Conservation (phyloP, 2,329 filamentous ascomycete species). For the Fusarium musae region DNA sequence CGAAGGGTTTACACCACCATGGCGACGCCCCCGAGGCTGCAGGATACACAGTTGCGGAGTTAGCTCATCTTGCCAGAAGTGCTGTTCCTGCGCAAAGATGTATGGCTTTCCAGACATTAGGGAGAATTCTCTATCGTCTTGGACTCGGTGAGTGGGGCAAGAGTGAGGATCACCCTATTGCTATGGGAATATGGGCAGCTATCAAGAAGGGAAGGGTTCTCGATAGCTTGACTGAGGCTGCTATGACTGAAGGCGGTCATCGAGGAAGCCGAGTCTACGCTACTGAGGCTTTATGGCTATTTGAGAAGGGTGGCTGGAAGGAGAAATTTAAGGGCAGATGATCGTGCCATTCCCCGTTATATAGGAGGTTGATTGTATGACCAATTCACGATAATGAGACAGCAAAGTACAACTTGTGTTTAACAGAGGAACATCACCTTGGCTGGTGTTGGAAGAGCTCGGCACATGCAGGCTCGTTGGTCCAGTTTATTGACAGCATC, state of each 20-base stretch:
- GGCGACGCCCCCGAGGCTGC: constrained; percentile 91
- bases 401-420: not conserved
- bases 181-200: constrained; percentile 84
- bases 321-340: constrained; percentile 68
- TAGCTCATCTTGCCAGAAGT: constrained; percentile 83
- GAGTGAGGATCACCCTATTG: constrained; percentile 66
- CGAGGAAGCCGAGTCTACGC: constrained; percentile 85
- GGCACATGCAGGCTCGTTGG: not conserved
- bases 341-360: constrained; percentile 7
- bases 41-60: constrained; percentile 90
- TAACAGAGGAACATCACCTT: not conserved
- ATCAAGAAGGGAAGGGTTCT: constrained; percentile 82
- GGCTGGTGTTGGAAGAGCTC: not conserved
- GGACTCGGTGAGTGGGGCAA: constrained; percentile 78
- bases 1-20: constrained; percentile 90
- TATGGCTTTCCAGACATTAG: constrained; percentile 90
- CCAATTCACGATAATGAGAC: not conserved
- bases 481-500: not conserved
- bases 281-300: constrained; percentile 89
- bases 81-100: constrained; percentile 88
- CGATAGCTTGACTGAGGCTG: constrained; percentile 80
- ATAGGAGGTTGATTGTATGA: not conserved
- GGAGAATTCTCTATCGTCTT: constrained; percentile 83
- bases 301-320: constrained; percentile 76
- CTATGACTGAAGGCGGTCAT: constrained; percentile 75